Evolutionary conservation across 2,329 filamentous ascomycete genomes (phyloP).

Genomic region (Colletotrichum eremochloae): DNA sequence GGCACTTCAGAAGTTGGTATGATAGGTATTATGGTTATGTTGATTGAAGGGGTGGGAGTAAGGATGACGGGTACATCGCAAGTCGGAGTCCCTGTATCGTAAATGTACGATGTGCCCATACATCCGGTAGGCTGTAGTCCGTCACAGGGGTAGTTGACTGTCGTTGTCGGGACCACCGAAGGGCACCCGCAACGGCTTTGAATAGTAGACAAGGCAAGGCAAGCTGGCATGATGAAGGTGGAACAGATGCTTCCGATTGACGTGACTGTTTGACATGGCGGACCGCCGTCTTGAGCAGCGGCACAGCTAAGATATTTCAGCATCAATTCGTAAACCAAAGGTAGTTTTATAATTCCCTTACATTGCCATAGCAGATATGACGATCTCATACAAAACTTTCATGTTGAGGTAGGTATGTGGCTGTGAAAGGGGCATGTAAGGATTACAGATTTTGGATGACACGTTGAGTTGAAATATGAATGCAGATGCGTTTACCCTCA

Average conservation of each 20-base stretch:
- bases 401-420: not conserved
- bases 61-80: not conserved
- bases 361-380: not conserved
- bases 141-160: conserved; percentile 44
- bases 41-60: not conserved
- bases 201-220: conserved; percentile 43
- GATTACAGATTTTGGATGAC: not conserved
- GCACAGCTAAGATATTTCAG: not conserved
- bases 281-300: not conserved
- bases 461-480: not conserved
- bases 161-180: conserved; percentile 42
- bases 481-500: not conserved
- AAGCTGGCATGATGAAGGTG: conserved; percentile 38
- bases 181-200: conserved; percentile 46
- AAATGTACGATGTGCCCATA: conserved; percentile 26
- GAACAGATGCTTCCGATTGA: conserved; percentile 38
- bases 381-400: not conserved
- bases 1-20: not conserved
- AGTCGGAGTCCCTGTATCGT: conserved; percentile 13
- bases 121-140: conserved; percentile 39
- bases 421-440: not conserved
- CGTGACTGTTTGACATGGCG: conserved; percentile 45
- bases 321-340: too few species aligned
- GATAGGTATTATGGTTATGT: not conserved
- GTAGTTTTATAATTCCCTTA: not conserved